A percentile compares a stretch with the other conserved stretches of the same genome.
Conservation (phyloP, 345 rosid genomes). For the Populus davidiana region DNA sequence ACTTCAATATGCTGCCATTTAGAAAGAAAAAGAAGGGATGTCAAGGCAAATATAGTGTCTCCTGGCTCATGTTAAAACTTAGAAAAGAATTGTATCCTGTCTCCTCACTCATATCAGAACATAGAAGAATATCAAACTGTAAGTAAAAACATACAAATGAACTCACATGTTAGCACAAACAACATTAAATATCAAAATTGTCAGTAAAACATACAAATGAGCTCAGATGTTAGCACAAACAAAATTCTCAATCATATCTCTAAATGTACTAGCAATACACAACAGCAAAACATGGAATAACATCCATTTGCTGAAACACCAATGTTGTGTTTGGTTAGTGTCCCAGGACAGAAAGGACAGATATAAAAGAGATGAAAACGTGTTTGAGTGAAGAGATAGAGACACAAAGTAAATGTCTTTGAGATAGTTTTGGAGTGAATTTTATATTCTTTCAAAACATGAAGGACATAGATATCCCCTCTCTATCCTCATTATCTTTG, state of each 20-base stretch:
- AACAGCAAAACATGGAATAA: background rate
- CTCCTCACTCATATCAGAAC: background rate
- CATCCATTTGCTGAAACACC: background rate
- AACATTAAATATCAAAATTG: background rate
- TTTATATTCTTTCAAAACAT: no score
- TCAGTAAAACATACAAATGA: background rate
- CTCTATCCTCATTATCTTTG: no score
- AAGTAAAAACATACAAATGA: background rate
- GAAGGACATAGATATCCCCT: no score
- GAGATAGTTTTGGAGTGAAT: no score
- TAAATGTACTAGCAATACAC: background rate
- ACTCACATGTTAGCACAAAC: background rate
- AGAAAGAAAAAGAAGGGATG: background rate
- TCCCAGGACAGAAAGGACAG: no score
- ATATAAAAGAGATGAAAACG: no score
- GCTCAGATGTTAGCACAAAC: background rate
- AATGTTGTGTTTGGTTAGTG: no score
- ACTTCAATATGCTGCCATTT: slow-evolving; percentile 80
- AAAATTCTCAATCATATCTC: background rate
- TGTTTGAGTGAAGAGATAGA: no score
- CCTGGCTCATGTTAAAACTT: background rate
- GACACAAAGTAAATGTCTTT: no score
- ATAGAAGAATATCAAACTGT: background rate
- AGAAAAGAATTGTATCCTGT: background rate
- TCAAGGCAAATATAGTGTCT: background rate